phyloP scores from a whole-genome alignment of 1,284 basidiomycete species.

The Tilletia setariae region DNA sequence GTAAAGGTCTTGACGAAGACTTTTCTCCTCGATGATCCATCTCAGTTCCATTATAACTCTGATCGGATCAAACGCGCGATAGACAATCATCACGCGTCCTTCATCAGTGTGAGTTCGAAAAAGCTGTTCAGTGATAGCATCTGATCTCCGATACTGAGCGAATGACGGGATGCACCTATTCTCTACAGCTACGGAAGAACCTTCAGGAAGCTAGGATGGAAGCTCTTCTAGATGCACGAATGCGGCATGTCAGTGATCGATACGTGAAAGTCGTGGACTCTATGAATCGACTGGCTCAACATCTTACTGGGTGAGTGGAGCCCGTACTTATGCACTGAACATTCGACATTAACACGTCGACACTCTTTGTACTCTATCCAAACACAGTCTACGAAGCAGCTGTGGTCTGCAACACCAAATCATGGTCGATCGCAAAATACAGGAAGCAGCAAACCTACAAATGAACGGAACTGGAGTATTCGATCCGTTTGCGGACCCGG shows the following conservation, averaged over 20 bases:
- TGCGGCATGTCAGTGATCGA: conserved; percentile 34
- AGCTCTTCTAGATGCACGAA: conserved; percentile 37
- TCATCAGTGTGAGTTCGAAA: conserved; percentile 25
- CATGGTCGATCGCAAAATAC: conserved; percentile 27
- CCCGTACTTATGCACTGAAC: too few species aligned
- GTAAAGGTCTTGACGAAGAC: conserved; percentile 47
- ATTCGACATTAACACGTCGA: too few species aligned
- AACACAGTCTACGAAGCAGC: conserved; percentile 35
- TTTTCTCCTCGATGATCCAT: conserved; percentile 45
- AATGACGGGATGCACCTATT: too few species aligned
- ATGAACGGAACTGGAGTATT: background rate
- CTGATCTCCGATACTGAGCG: too few species aligned
- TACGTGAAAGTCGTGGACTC: conserved; percentile 41
- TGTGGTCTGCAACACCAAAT: conserved; percentile 47
- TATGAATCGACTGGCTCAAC: conserved; percentile 46
- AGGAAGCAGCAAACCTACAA: background rate
- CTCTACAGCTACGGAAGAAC: conserved; percentile 41
- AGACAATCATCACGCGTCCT: conserved; percentile 47
- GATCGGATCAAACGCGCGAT: conserved; percentile 45
- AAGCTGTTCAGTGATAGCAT: too few species aligned
- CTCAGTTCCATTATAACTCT: conserved; percentile 41
- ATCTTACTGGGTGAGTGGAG: conserved; percentile 28
- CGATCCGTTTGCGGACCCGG: conserved; percentile 7
- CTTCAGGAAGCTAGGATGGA: conserved; percentile 46
- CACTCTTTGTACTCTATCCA: background rate